Evolutionary conservation across 2,329 filamentous ascomycete species (phyloP).

Genomic region (Talaromyces sp.): DNA sequence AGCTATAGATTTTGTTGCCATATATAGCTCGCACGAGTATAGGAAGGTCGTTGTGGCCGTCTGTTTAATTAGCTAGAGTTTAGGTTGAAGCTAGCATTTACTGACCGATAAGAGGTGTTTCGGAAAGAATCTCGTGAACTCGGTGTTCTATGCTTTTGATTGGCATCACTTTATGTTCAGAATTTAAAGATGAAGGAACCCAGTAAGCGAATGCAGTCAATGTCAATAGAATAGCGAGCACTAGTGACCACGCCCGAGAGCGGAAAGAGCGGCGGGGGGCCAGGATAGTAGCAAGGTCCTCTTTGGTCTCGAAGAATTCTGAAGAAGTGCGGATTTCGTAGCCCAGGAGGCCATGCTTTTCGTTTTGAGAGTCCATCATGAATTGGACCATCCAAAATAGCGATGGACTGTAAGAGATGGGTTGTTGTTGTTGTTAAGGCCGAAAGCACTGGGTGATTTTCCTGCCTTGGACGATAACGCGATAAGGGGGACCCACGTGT

Average conservation of each 20-base stretch:
- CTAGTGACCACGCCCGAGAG: conserved; percentile 6
- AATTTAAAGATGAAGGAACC: conserved; percentile 1
- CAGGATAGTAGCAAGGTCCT: not conserved
- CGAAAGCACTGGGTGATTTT: not conserved
- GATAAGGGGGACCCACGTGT: not conserved
- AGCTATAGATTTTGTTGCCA: conserved; percentile 73
- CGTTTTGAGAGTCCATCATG: conserved; percentile 4
- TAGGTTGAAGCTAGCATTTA: not conserved
- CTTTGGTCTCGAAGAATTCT: not conserved
- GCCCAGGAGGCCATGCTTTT: conserved; percentile 15
- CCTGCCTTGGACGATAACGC: not conserved
- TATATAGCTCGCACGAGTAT: conserved; percentile 65
- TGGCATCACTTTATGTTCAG: conserved; percentile 1
- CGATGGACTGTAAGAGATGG: not conserved
- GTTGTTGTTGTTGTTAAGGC: not conserved
- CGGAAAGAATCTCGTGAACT: conserved; percentile 44
- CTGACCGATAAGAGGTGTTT: conserved; percentile 50
- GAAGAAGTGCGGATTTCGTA: not conserved
- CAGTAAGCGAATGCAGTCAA: conserved; percentile 7
- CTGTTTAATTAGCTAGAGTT: conserved; percentile 44
- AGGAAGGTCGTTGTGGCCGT: conserved; percentile 87
- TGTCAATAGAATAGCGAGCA: conserved; percentile 10
- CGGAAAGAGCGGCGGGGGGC: conserved; percentile 1
- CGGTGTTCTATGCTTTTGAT: conserved; percentile 34
- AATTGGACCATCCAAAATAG: not conserved